These are phyloP conservation scores for Annulohypoxylon maeteangense DNA, from an alignment of 495 filamentous ascomycete species.

Conservation along the genomic window DNA sequence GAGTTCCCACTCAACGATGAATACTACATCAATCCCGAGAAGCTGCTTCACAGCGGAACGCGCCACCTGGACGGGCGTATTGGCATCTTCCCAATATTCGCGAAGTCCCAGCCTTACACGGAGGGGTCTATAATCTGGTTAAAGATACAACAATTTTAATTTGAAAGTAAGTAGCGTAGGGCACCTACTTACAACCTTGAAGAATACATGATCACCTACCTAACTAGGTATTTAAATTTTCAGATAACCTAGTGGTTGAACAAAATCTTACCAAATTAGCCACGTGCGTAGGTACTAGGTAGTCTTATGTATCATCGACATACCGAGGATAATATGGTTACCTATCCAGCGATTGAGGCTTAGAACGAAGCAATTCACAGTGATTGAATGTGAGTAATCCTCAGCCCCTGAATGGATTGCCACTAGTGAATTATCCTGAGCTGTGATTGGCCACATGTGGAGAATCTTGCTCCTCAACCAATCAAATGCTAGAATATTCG, in stretches of 20 bases:
- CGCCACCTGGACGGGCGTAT: constrained; percentile 38
- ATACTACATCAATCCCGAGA: constrained; percentile 47
- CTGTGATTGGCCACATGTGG: neutral
- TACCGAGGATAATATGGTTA: neutral
- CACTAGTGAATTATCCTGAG: neutral
- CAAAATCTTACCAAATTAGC: neutral
- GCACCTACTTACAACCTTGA: constrained; percentile 9
- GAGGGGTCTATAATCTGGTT: constrained; percentile 46
- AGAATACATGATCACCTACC: constrained; percentile 4
- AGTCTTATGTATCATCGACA: neutral
- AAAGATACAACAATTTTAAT: neutral
- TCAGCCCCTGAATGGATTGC: neutral
- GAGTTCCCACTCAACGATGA: constrained; percentile 51
- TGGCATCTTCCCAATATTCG: constrained; percentile 48
- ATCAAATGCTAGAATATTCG: neutral
- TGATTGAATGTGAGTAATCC: too few relatives aligned
- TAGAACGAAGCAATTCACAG: constrained; percentile 4
- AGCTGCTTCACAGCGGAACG: constrained; percentile 37
- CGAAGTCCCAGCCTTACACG: constrained; percentile 51
- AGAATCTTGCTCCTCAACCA: neutral
- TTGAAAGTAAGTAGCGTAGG: neutral
- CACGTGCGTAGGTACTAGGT: neutral
- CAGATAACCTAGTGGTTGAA: neutral
- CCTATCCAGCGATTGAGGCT: neutral
- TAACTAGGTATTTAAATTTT: neutral